These are phyloP conservation scores for Xylaria sp. DNA, from an alignment of 2,329 filamentous ascomycete genomes.

Conservation along the genomic window DNA sequence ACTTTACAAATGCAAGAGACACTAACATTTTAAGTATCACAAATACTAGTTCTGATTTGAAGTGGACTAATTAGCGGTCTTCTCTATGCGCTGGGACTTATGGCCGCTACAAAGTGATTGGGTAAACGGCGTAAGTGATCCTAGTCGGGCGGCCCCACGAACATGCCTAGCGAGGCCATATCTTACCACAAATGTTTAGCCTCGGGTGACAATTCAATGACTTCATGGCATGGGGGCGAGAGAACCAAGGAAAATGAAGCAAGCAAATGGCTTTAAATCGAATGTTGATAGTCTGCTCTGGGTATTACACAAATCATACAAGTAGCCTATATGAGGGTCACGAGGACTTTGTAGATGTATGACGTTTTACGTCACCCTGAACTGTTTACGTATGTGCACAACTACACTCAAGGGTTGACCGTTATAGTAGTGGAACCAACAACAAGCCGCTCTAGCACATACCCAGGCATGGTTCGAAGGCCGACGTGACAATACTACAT, in stretches of 20 bases:
- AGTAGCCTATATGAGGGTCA: neutral
- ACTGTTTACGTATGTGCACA: constrained; percentile 1
- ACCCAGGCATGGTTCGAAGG: neutral
- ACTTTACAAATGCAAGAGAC: neutral
- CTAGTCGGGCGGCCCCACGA: neutral
- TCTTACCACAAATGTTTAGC: neutral
- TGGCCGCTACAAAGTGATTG: neutral
- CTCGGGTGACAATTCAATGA: neutral
- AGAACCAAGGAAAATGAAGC: neutral
- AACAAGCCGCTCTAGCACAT: neutral
- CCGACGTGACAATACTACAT: neutral
- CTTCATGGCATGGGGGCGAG: neutral
- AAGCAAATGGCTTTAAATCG: neutral
- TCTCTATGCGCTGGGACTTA: neutral
- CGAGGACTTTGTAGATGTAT: constrained; percentile 1
- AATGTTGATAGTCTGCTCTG: neutral
- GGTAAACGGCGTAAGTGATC: neutral
- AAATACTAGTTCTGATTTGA: neutral
- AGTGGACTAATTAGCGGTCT: neutral
- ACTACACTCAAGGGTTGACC: neutral
- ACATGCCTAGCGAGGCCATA: neutral
- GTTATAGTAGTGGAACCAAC: constrained; percentile 2
- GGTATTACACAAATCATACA: neutral
- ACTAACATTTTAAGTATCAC: neutral
- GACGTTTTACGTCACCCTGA: neutral